Percentiles rank a stretch among this genome's conserved stretches.
Evolutionary conservation across 2,329 filamentous ascomycete species (phyloP).

Genomic region (Uncinocarpus reesii): DNA sequence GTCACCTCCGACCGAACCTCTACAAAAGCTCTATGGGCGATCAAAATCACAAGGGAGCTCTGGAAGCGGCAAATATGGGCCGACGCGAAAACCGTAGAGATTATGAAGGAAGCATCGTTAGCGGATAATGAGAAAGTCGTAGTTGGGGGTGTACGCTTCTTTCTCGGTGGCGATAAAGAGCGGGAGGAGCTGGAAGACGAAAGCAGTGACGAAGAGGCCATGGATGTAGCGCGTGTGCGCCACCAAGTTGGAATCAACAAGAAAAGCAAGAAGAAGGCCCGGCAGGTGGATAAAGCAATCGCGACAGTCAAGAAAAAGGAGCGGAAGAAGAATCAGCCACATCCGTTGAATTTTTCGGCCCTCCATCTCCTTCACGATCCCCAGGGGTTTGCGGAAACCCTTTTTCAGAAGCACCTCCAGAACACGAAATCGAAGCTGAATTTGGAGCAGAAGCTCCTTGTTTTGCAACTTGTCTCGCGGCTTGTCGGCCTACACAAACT

Average conservation of each 20-base stretch:
- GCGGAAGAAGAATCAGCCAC: constrained; percentile 76
- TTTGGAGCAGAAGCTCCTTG: constrained; percentile 78
- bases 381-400: constrained; percentile 79
- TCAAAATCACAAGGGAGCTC: constrained; percentile 86
- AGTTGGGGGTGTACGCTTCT: constrained; percentile 79
- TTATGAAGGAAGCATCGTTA: constrained; percentile 90
- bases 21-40: constrained; percentile 83
- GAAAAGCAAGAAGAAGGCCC: constrained; percentile 81
- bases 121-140: constrained; percentile 90
- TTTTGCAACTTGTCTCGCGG: constrained; percentile 80
- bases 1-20: constrained; percentile 77
- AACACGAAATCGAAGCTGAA: constrained; percentile 75
- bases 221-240: constrained; percentile 70
- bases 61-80: constrained; percentile 97
- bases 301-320: constrained; percentile 74
- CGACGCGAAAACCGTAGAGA: constrained; percentile 86
- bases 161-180: constrained; percentile 91
- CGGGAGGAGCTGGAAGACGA: constrained; percentile 87
- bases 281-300: constrained; percentile 67
- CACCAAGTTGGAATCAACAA: constrained; percentile 91
- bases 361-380: constrained; percentile 89
- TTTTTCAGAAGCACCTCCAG: constrained; percentile 87
- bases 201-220: constrained; percentile 63
- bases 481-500: constrained; percentile 88
- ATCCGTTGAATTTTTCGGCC: constrained; percentile 90